Evolutionary conservation across 2,329 filamentous ascomycete genomes (phyloP).

Genomic region (Penicillium sp.): DNA sequence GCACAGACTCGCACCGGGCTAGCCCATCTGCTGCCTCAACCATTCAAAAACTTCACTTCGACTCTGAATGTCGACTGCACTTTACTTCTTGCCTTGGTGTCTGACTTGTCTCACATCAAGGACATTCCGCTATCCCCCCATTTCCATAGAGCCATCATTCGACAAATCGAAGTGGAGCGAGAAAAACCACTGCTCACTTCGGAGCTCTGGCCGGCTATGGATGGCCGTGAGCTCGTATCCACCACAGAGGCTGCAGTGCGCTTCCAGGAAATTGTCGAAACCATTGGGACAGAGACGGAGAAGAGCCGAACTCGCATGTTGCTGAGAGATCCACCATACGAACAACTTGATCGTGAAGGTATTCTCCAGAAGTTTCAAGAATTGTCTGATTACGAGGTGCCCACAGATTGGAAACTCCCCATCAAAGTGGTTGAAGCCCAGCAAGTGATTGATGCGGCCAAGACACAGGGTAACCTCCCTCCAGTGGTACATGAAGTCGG

Average conservation of each 20-base stretch:
- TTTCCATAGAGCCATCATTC: conserved; percentile 59
- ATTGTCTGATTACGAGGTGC: conserved; percentile 55
- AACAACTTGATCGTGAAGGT: conserved; percentile 31
- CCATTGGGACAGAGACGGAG: conserved; percentile 62
- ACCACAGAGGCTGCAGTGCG: conserved; percentile 63
- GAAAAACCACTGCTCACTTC: conserved; percentile 59
- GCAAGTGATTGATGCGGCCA: conserved; percentile 35
- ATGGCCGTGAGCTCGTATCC: conserved; percentile 58
- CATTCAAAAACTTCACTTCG: conserved; percentile 42
- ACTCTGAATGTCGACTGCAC: conserved; percentile 55
- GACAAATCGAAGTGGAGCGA: conserved; percentile 64
- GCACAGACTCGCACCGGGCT: conserved; percentile 23
- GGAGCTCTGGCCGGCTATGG: conserved; percentile 62
- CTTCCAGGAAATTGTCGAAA: conserved; percentile 64
- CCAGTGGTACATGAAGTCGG: conserved; percentile 43
- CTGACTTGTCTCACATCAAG: conserved; percentile 65
- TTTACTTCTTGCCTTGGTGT: conserved; percentile 68
- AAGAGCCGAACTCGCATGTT: conserved; percentile 59
- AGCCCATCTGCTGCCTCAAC: conserved; percentile 38
- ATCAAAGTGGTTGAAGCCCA: conserved; percentile 55
- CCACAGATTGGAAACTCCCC: conserved; percentile 58
- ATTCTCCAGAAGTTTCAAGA: conserved; percentile 40
- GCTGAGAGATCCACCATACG: conserved; percentile 48
- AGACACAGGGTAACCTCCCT: conserved; percentile 44
- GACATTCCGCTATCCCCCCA: conserved; percentile 47